These are phyloP conservation scores for Camellia granthamiana DNA, from an alignment of 148 eudicot genomes.

Conservation along the genomic window DNA sequence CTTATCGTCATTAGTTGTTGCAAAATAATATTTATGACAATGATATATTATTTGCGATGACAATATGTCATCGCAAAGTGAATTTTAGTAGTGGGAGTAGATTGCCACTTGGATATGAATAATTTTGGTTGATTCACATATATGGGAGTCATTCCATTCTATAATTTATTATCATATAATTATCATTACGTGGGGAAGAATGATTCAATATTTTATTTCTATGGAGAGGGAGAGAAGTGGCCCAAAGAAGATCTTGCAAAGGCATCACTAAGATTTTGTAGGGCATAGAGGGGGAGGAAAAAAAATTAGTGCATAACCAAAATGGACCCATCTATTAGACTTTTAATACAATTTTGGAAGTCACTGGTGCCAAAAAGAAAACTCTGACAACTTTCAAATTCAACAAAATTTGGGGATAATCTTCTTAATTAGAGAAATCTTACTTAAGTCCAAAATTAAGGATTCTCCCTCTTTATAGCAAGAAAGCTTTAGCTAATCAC, in stretches of 20 bases:
- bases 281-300: background rate
- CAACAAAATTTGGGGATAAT: background rate
- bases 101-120: no score
- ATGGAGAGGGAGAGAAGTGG: background rate
- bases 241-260: slow-evolving; percentile 8
- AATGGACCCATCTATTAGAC: background rate
- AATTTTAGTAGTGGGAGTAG: no score
- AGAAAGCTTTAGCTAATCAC: background rate
- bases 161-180: background rate
- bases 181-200: background rate
- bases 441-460: background rate
- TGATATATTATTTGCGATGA: no score
- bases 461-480: background rate
- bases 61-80: no score
- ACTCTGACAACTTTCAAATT: background rate
- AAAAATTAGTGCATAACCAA: background rate
- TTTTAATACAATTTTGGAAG: background rate
- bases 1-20: no score
- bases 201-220: background rate
- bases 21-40: no score
- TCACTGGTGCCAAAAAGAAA: background rate
- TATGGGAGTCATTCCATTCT: background rate
- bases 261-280: slow-evolving; percentile 22
- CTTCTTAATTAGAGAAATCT: background rate
- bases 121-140: slow-evolving; percentile 1